phyloP scores from a whole-genome alignment of 805 yeast genomes.

The Saccharomycopsis selenospora region DNA sequence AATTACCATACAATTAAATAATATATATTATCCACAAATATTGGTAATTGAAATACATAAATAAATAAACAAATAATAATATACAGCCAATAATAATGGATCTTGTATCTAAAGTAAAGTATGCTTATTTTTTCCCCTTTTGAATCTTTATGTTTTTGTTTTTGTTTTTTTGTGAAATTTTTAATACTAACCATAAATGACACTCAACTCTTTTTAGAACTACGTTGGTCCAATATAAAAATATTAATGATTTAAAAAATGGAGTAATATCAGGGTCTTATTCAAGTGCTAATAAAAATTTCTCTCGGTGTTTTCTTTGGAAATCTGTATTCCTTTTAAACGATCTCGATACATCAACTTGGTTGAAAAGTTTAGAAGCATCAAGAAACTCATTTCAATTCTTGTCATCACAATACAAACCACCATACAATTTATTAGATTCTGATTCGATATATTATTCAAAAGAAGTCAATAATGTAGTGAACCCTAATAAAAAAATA shows the following conservation, averaged over 20 bases:
- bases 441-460: slow-evolving; percentile 8
- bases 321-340: slow-evolving; percentile 14
- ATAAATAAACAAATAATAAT: no score
- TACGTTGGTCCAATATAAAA: slow-evolving; percentile 7
- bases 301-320: slow-evolving; percentile 19
- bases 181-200: no score
- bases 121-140: background rate
- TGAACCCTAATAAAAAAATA: background rate
- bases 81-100: background rate
- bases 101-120: background rate
- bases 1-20: no score
- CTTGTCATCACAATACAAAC: slow-evolving; percentile 6
- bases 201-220: background rate
- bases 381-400: slow-evolving; percentile 9
- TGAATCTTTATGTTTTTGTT: no score
- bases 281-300: slow-evolving; percentile 3
- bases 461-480: background rate
- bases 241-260: slow-evolving; percentile 11
- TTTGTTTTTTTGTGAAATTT: no score
- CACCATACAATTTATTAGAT: slow-evolving; percentile 6
- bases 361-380: slow-evolving; percentile 9
- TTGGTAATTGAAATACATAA: no score
- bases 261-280: slow-evolving; percentile 17
- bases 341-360: slow-evolving; percentile 5
- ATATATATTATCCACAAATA: no score